A percentile compares a stretch with the other conserved stretches of the same genome.
phyloP scores from a whole-genome alignment of 306 rosid species.

The Begonia loranthoides region DNA sequence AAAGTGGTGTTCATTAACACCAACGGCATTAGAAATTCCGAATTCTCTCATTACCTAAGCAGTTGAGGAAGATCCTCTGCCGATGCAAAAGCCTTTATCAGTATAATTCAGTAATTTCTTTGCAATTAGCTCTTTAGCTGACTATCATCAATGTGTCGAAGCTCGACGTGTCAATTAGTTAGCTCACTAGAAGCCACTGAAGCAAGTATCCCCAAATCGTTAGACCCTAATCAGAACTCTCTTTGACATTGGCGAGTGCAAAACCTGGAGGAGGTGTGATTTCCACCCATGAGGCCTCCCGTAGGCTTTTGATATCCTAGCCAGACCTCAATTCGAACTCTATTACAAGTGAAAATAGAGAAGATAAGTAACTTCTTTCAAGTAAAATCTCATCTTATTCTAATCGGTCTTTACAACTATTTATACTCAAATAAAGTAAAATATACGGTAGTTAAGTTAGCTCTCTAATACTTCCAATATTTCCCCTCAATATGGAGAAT shows the following conservation, averaged over 20 bases:
- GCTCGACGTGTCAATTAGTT: slow-evolving; percentile 23
- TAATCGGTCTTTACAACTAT: too few relatives aligned
- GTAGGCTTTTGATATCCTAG: slow-evolving; percentile 65
- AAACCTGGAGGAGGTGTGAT: slow-evolving; percentile 90
- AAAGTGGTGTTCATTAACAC: slow-evolving; percentile 24
- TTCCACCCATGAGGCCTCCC: slow-evolving; percentile 94
- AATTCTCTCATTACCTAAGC: slow-evolving; percentile 33
- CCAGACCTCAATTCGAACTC: slow-evolving; percentile 49
- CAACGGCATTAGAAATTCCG: slow-evolving; percentile 43
- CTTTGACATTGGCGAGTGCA: slow-evolving; percentile 50
- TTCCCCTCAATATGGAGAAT: too few relatives aligned
- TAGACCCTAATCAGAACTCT: slow-evolving; percentile 19
- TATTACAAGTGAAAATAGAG: too few relatives aligned
- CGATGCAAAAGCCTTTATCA: slow-evolving; percentile 48
- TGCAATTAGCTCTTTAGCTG: slow-evolving; percentile 29
- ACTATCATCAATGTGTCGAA: slow-evolving; percentile 25
- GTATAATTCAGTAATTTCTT: slow-evolving; percentile 25
- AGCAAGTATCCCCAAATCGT: slow-evolving; percentile 29
- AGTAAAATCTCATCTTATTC: too few relatives aligned
- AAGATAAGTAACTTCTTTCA: too few relatives aligned
- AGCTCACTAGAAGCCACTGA: slow-evolving; percentile 26
- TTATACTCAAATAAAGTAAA: too few relatives aligned
- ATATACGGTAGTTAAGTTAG: too few relatives aligned
- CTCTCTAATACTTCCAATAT: too few relatives aligned
- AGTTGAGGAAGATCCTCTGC: slow-evolving; percentile 34